A percentile compares a stretch with the other conserved stretches of the same genome.
Evolutionary conservation across 2,329 filamentous ascomycete species (phyloP).

Genomic region (Apiospora aurea): DNA sequence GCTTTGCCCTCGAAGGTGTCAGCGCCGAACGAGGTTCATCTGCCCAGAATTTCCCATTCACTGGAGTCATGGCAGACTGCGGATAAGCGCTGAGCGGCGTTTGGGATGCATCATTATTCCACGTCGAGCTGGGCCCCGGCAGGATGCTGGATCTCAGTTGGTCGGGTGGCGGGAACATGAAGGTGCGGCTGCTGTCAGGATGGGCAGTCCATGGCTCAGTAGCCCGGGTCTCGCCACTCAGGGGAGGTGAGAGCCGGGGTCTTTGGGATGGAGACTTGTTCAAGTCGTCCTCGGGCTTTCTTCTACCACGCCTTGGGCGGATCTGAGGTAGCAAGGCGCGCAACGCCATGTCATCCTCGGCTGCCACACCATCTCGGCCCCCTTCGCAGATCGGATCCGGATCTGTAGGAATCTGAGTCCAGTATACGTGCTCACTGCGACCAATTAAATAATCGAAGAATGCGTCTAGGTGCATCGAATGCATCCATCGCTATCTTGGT

Average conservation of each 20-base stretch:
- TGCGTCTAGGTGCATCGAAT: constrained; percentile 92
- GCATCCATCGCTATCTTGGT: constrained; percentile 79
- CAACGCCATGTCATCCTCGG: constrained; percentile 89
- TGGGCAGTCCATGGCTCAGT: constrained; percentile 59
- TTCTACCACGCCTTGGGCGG: constrained; percentile 66
- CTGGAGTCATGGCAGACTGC: constrained; percentile 78
- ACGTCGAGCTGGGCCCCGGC: constrained; percentile 45
- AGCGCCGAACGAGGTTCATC: constrained; percentile 77
- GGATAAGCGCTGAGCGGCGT: constrained; percentile 76
- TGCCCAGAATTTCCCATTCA: constrained; percentile 62
- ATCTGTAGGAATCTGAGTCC: constrained; percentile 73
- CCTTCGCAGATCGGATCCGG: constrained; percentile 68
- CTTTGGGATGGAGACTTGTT: constrained; percentile 62
- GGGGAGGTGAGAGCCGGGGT: constrained; percentile 58
- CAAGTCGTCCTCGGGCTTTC: constrained; percentile 68
- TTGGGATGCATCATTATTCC: constrained; percentile 60
- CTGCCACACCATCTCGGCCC: constrained; percentile 79
- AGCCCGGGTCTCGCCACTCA: constrained; percentile 53
- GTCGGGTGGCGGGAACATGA: constrained; percentile 47
- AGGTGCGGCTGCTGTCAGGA: constrained; percentile 48
- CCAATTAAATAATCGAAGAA: constrained; percentile 91
- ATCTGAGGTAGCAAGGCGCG: constrained; percentile 83
- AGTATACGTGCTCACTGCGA: constrained; percentile 77
- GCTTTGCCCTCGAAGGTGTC: constrained; percentile 67
- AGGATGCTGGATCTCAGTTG: constrained; percentile 46